Conservation (phyloP, 805 yeast species). For the Metschnikowia arizonensis region DNA sequence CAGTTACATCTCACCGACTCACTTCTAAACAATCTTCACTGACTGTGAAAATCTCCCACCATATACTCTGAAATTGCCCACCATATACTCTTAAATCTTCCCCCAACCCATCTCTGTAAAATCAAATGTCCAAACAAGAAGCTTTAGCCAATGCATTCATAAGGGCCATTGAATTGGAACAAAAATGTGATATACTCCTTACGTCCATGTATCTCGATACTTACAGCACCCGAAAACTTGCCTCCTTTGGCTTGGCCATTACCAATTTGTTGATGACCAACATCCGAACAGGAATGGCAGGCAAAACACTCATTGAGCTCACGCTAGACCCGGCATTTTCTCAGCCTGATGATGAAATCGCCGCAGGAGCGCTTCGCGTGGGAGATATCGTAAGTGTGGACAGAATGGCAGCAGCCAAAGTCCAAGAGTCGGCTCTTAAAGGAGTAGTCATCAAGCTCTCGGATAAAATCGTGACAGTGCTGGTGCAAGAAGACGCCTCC, state of each 20-base stretch:
- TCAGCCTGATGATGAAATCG: slow-evolving; percentile 30
- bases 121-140: slow-evolving; percentile 8
- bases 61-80: too few relatives aligned
- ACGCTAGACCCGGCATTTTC: slow-evolving; percentile 47
- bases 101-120: too few relatives aligned
- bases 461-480: slow-evolving; percentile 46
- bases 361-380: slow-evolving; percentile 51
- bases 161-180: slow-evolving; percentile 37
- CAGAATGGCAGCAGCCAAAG: slow-evolving; percentile 31
- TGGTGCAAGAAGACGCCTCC: slow-evolving; percentile 51
- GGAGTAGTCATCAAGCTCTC: slow-evolving; percentile 65
- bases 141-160: slow-evolving; percentile 17
- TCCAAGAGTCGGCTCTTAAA: slow-evolving; percentile 34
- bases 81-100: too few relatives aligned
- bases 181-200: slow-evolving; percentile 30
- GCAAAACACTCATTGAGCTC: slow-evolving; percentile 65
- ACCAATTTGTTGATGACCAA: slow-evolving; percentile 59
- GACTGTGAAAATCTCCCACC: too few relatives aligned
- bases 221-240: slow-evolving; percentile 60
- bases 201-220: slow-evolving; percentile 31
- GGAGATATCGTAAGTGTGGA: slow-evolving; percentile 77
- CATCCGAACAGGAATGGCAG: slow-evolving; percentile 74
- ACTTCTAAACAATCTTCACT: too few relatives aligned
- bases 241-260: slow-evolving; percentile 69
- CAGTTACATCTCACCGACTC: too few relatives aligned